phyloP scores from a whole-genome alignment of 2,329 filamentous ascomycete genomes.

The Fusarium luffae region DNA sequence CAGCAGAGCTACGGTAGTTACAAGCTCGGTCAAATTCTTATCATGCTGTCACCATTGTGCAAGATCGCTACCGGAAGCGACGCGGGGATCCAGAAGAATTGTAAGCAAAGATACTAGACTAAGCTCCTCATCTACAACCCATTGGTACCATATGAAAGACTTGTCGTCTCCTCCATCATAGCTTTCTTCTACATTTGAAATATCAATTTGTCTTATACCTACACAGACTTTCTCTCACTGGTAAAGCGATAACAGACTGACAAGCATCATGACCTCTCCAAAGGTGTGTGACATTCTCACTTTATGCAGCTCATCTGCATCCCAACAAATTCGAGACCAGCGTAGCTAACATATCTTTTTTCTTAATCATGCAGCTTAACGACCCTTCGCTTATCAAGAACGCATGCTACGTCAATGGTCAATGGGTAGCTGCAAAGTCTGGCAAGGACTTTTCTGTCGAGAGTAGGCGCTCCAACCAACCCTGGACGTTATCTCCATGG shows the following conservation, averaged over 20 bases:
- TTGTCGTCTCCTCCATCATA: conserved; percentile 10
- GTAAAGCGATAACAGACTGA: conserved; percentile 4
- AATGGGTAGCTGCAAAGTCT: conserved; percentile 78
- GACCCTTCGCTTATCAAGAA: conserved; percentile 75
- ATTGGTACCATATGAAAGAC: conserved; percentile 5
- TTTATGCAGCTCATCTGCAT: conserved; percentile 7
- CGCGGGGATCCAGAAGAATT: conserved; percentile 14
- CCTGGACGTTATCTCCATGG: not conserved
- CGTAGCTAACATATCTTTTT: conserved; percentile 21
- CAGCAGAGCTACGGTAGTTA: not conserved
- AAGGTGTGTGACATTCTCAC: conserved; percentile 35
- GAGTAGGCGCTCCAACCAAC: conserved; percentile 55
- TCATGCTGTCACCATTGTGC: conserved; percentile 23
- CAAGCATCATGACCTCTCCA: conserved; percentile 34
- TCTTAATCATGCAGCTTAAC: conserved; percentile 59
- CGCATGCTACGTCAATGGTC: conserved; percentile 78
- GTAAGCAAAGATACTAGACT: conserved; percentile 20
- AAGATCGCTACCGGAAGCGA: conserved; percentile 28
- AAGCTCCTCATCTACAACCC: not conserved
- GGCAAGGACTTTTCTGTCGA: conserved; percentile 79
- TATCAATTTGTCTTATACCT: conserved; percentile 13
- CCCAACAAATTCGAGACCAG: conserved; percentile 11
- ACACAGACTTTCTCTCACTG: not conserved
- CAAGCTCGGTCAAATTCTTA: conserved; percentile 27
- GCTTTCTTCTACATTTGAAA: conserved; percentile 9